phyloP scores from a whole-genome alignment of 495 filamentous ascomycete genomes.

The Aspergillus olivimuriae region DNA sequence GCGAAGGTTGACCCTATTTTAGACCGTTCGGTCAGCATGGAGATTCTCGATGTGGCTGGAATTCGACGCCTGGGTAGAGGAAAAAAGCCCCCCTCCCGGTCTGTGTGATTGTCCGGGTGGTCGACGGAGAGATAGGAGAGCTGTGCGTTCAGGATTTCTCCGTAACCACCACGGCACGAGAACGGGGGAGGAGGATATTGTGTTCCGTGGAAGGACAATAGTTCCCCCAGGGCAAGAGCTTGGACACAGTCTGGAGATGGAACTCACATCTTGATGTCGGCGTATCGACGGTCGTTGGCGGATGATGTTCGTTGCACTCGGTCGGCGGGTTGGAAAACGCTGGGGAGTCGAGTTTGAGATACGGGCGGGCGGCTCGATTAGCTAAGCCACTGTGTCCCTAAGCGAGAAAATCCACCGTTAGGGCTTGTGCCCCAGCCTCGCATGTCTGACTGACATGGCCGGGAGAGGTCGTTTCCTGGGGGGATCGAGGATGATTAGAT shows the following conservation, averaged over 20 bases:
- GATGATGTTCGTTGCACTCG: conserved; percentile 47
- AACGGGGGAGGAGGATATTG: too few relatives aligned
- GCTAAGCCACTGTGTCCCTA: conserved; percentile 40
- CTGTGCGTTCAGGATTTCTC: too few relatives aligned
- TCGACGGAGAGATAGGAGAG: conserved; percentile 11
- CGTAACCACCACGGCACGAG: too few relatives aligned
- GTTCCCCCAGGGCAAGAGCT: conserved; percentile 6
- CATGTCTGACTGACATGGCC: too few relatives aligned
- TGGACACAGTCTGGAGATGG: conserved; percentile 22
- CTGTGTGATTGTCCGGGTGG: conserved; percentile 3
- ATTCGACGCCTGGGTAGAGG: conserved; percentile 12
- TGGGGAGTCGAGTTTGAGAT: conserved; percentile 41
- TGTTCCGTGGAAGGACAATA: too few relatives aligned
- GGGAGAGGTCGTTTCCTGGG: too few relatives aligned
- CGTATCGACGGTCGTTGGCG: conserved; percentile 50
- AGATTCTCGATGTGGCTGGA: conserved; percentile 28
- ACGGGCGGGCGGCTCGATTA: conserved; percentile 38
- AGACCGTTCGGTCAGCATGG: conserved; percentile 21
- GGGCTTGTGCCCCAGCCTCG: conserved; percentile 27
- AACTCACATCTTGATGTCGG: conserved; percentile 52
- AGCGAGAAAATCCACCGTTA: conserved; percentile 39
- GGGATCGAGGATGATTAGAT: neutral
- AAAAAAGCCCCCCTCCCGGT: conserved; percentile 2
- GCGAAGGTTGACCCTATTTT: conserved; percentile 90
- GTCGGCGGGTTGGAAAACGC: conserved; percentile 34